Percentiles rank a stretch among this genome's conserved stretches.
These are phyloP conservation scores for Lecanicillium sp. DNA, from an alignment of 2,329 filamentous ascomycete genomes.

Conservation along the genomic window DNA sequence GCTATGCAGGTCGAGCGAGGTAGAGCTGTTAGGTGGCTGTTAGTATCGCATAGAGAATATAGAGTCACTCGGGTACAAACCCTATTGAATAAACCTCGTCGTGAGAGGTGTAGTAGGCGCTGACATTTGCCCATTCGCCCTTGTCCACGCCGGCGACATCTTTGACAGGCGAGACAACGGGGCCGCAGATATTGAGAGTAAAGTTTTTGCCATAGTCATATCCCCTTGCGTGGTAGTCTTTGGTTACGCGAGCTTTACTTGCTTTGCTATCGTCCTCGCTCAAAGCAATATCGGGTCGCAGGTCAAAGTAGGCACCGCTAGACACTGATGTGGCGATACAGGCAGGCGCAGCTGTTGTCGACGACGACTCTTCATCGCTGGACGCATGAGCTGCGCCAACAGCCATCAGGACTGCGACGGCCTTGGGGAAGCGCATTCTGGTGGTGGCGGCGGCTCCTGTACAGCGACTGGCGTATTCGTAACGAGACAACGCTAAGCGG, in stretches of 20 bases:
- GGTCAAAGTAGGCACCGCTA: slow-evolving; percentile 52
- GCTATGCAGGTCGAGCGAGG: slow-evolving; percentile 45
- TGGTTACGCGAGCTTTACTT: slow-evolving; percentile 32
- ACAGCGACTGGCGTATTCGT: slow-evolving; percentile 11
- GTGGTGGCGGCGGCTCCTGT: too few relatives aligned
- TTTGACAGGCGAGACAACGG: slow-evolving; percentile 60
- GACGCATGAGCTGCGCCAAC: slow-evolving; percentile 24
- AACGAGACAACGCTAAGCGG: neutral
- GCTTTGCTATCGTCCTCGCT: slow-evolving; percentile 33
- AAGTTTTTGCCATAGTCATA: slow-evolving; percentile 77
- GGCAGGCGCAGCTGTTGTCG: slow-evolving; percentile 35
- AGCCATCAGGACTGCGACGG: slow-evolving; percentile 22
- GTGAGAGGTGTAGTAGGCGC: slow-evolving; percentile 64
- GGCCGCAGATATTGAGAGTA: slow-evolving; percentile 72
- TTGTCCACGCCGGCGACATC: slow-evolving; percentile 58
- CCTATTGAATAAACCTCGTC: slow-evolving; percentile 68
- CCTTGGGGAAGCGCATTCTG: slow-evolving; percentile 18
- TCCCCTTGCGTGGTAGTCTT: slow-evolving; percentile 58
- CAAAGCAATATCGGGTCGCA: slow-evolving; percentile 46
- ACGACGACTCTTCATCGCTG: slow-evolving; percentile 27
- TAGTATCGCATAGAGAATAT: neutral
- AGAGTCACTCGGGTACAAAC: slow-evolving; percentile 14
- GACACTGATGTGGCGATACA: slow-evolving; percentile 50
- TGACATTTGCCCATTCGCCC: slow-evolving; percentile 61
- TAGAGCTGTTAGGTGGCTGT: slow-evolving; percentile 20